Percentiles rank a stretch among this genome's conserved stretches.
phyloP scores from a whole-genome alignment of 106 monocot species.

The Platanthera guangdongensis region DNA sequence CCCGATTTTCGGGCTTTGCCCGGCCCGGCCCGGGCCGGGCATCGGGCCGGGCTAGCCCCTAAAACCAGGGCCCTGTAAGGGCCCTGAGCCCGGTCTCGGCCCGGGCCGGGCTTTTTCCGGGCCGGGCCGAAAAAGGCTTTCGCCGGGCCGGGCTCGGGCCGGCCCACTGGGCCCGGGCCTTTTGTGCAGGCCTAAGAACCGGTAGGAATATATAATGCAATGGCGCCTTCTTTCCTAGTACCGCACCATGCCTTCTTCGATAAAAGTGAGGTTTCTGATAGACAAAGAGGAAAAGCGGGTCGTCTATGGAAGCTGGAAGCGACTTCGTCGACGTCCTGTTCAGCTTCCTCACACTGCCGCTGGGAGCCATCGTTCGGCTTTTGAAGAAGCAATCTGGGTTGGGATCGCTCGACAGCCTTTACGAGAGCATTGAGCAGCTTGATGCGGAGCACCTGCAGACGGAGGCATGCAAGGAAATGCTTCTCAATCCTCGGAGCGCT shows the following conservation, averaged over 20 bases:
- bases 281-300: conserved; percentile 24
- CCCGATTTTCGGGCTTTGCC: no score
- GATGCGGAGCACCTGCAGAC: conserved; percentile 14
- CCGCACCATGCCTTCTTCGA: neutral
- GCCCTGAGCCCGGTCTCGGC: no score
- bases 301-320: conserved; percentile 27
- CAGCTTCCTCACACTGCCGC: conserved; percentile 47
- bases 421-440: conserved; percentile 35
- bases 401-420: conserved; percentile 24
- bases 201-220: no score
- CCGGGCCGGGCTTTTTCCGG: no score
- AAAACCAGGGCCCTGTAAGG: no score
- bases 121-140: no score
- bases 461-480: conserved; percentile 26
- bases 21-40: no score
- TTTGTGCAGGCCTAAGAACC: no score
- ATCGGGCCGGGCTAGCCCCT: no score
- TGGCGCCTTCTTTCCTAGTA: neutral
- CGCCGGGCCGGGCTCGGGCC: no score
- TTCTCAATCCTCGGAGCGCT: conserved; percentile 16
- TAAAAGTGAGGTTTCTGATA: conserved; percentile 1
- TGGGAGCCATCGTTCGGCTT: conserved; percentile 31
- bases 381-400: conserved; percentile 11
- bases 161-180: no score
- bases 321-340: conserved; percentile 39